Evolutionary conservation across 257 asterid species (phyloP), one percentile per base, ranked within the genome.

Genomic region (Primulina eburnea): DNA sequence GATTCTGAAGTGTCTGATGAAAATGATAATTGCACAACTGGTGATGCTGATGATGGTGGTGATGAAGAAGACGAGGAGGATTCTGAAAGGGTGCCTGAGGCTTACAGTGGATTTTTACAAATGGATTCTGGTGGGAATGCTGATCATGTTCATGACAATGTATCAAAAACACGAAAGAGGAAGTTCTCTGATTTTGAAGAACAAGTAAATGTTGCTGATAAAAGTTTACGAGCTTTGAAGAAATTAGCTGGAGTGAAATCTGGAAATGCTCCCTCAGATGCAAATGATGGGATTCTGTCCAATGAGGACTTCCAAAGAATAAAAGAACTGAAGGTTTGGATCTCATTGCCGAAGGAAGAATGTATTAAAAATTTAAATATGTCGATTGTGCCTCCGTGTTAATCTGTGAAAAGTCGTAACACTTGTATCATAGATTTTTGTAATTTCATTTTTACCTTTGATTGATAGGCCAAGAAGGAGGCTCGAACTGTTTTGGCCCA

Each of bases 281-380:
- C 78, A 56, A 58, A 75, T 35, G 97, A 90, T 68, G 97, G 96
- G 32, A 86, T 93, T 78, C 92, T 90, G 55, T 94, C 97, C 33
- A 91, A 91, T 17, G 97, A 94, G 85, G 97, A 89, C 82, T 94
- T 91, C 89, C 88, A 79, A 82, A 80, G 87, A 81, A 89, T 94
- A 76, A 91, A 77, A 85, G 95, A 89, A 82, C 87, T 86, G 55
- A 83, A 83, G 97, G 99, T 93, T 69, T 75, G 81, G 65, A 63
- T 67, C 53, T 64, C 75, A 34, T 8, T 8, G 14, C 50, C 10
- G 50, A 10, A 38, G 2, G 16, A 8, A 38, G 16, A 38, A 38
- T 38, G 50, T 68, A 6, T 37, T 65, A 20, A 40, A 34, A 7
- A 60, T 68, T 38, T 26, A 40, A 53, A 62, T 65, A 38, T 32